Evolutionary conservation across 305 asterid genomes (phyloP), one percentile per base, ranked within the genome.

Genomic region (Solanum aculeatissimum): DNA sequence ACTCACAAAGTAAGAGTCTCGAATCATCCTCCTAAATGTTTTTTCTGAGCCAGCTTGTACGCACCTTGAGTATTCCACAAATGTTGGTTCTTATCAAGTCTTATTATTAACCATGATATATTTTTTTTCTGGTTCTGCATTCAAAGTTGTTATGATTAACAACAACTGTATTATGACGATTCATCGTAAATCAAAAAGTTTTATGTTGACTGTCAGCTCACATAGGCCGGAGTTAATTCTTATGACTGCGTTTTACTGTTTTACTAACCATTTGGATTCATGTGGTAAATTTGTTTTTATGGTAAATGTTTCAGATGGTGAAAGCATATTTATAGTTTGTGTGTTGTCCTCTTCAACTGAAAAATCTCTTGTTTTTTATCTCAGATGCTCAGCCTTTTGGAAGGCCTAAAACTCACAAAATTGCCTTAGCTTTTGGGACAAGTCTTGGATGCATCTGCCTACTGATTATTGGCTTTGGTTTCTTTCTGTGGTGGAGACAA

Each of bases 381-480:
- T 40, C 60, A 91, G 98, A 84, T 90, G 72, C 88, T 47, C 89
- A 79, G 89, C 80, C 91, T 77, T 77, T 89, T 51, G 69, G 86
- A 74, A 90, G 86, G 80, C 66, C 93, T 21, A 88, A 81, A 80
- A 89, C 89, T 75, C 96, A 87, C 85, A 93, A 88, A 90, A 82
- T 94, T 45, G 97, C 97, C 45, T 87, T 95, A 29, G 97, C 98
- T 2, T 93, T 96, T 0, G 98, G 97, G 55, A 77, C 98, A 60
- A 95, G 97, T 92, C 94, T 96, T 38, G 98, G 94, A 58, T 95
- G 98, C 92, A 91, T 96, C 89, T 91, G 92, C 86, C 65, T 94
- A 21, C 87, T 96, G 21, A 91, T 96, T 84, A 85, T 96, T 69
- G 98, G 95, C 69, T 93, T 93, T 43, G 93, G 95, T 18, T 88